Evolutionary conservation across 2,329 filamentous ascomycete genomes (phyloP), one percentile per base, ranked within the genome.

Genomic region (Mollisia scopiformis): DNA sequence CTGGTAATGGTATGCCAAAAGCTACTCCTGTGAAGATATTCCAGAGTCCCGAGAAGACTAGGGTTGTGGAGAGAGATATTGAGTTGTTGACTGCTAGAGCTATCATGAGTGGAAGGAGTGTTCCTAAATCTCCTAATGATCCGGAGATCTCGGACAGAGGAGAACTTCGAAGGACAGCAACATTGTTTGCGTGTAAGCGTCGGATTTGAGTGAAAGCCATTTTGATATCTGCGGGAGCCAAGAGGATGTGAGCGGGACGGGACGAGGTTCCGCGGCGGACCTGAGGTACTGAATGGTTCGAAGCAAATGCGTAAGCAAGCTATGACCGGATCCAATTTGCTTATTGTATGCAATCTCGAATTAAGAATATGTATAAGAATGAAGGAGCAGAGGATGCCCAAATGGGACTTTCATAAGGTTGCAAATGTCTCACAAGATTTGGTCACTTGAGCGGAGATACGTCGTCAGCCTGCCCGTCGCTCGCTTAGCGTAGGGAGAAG

Each of bases 1-100:
- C 93, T 0, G 93, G 93, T 3, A 97, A 78, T 2, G 94, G 94
- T 41, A 98, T 89, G 6, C 94, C 94, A 71, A 97, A 98, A 31
- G 88, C 76, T 1, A 88, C 72, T 19, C 94, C 95, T 0, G 93
- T 97, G 13, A 90, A 71, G 58, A 97, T 85, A 71, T 98, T 98
- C 75, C 90, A 94, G 10, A 93, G 71, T 1, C 95, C 95, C 0
- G 92, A 93, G 73, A 97, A 95, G 6, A 98, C 85, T 0, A 98
- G 83, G 0, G 94, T 97, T 51, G 88, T 88, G 27, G 91, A 87
- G 1, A 98, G 83, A 23, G 91, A 89, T 69, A 98, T 91, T 8
- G 91, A 93, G 33, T 84, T 81, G 66, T 91, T 90, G 28, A 91
- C 78, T 0, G 93, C 88, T 28, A 98, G 86, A 2, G 93, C 91